Evolutionary conservation across 495 filamentous ascomycete species (phyloP), one percentile per base, ranked within the genome.

Genomic region (Neurospora terricola): DNA sequence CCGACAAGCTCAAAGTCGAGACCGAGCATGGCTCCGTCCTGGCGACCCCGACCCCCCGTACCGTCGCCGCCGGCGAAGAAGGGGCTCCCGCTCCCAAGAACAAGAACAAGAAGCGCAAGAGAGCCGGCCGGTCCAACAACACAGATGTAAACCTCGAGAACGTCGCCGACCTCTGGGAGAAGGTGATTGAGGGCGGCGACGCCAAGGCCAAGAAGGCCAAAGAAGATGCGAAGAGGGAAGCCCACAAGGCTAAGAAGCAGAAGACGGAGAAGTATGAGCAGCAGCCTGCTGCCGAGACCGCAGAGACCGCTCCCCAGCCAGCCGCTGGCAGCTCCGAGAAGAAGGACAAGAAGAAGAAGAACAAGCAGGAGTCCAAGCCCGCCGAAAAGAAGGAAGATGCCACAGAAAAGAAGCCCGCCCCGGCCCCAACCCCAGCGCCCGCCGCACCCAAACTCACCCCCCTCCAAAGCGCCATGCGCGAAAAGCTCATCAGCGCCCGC

Each of bases 401-500:
- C 39, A 40, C 70, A 66, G n/a, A 37, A 43, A 18, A 5, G 71
- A 69, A 72, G n/a, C 23, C 14, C 45, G 73, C 73, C 16, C 39
- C 78, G 5, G 69, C 77, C 39, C 69, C 78, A 18, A 72, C 78
- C 34, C 75, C 77, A 69, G 69, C 75, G 73, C 59, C 78, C 75
- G 68, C 80, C 77, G 80, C 71, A 30, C 54, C 82, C 43, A 91
- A 89, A 70, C 87, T 99, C 73, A 99, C 96, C 0, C 94, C 96
- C 38, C 87, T 99, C 70, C 96, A 99, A 85, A 89, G 91, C 72
- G 89, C 91, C 5, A 99, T 99, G 96, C 91, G 91, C 72, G 89
- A 92, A 74, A 98, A 98, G 82, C 90, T 99, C 71, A 87, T 94
- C 72, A 94, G 93, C 6, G 94, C 96, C 16, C 95, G 96, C 73